Conservation (phyloP, 2,329 filamentous ascomycete genomes). For the Epichloe uncinata region DNA sequence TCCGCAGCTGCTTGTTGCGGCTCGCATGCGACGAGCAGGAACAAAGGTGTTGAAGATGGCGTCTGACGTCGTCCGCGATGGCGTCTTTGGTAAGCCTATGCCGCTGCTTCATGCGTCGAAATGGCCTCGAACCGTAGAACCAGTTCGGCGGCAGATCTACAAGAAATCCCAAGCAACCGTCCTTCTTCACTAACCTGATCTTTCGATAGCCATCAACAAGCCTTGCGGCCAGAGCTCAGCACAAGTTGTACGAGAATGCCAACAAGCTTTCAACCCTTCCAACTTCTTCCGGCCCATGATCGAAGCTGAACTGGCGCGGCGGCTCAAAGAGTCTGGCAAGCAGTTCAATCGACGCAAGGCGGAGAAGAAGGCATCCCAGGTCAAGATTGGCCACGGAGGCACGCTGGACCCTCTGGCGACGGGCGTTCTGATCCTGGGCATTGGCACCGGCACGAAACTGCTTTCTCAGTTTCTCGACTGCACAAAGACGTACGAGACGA, state of each 20-base stretch:
- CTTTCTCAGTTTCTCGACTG: constrained; percentile 70
- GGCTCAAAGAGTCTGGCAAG: constrained; percentile 41
- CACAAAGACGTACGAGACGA: constrained; percentile 85
- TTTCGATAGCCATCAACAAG: constrained; percentile 70
- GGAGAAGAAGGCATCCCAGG: constrained; percentile 47
- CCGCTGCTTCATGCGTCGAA: not conserved
- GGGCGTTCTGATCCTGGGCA: constrained; percentile 77
- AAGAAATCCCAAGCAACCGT: not conserved
- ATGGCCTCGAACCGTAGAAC: not conserved
- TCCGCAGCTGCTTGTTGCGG: constrained; percentile 2
- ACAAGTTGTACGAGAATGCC: constrained; percentile 78
- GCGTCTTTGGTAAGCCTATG: constrained; percentile 39
- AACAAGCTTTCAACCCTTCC: constrained; percentile 73
- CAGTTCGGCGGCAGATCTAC: not conserved
- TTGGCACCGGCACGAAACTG: constrained; percentile 77
- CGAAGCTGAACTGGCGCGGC: constrained; percentile 42
- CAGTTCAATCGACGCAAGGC: constrained; percentile 46
- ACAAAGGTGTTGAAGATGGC: constrained; percentile 35
- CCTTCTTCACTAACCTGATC: not conserved
- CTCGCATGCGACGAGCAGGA: constrained; percentile 19
- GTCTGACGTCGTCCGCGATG: constrained; percentile 38
- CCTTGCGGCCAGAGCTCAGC: constrained; percentile 77
- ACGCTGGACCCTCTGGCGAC: constrained; percentile 91
- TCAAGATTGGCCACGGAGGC: constrained; percentile 94
- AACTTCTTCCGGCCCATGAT: constrained; percentile 67